Evolutionary conservation across 169 alveolate genomes (phyloP).

Genomic region (Eimeria tenella): DNA sequence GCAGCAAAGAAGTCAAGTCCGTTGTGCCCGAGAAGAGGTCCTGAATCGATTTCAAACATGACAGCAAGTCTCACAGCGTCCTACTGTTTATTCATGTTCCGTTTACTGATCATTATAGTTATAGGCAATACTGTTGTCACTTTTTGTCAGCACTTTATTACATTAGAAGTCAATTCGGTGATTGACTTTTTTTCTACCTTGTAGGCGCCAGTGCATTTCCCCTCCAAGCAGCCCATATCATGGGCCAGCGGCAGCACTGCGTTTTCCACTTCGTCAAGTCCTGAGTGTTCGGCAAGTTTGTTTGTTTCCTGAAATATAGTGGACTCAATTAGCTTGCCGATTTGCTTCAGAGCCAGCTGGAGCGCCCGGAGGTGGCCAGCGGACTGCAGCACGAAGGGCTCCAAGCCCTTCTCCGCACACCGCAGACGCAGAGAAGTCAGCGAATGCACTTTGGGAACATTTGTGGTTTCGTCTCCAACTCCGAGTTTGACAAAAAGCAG

Average conservation of each 20-base stretch:
- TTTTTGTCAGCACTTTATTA: no score
- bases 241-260: slow-evolving; percentile 92
- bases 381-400: slow-evolving; percentile 81
- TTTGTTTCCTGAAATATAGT: not conserved
- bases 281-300: not conserved
- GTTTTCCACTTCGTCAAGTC: slow-evolving; percentile 82
- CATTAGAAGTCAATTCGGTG: not conserved
- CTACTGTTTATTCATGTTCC: no score
- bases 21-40: slow-evolving; percentile 73
- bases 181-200: slow-evolving; percentile 79
- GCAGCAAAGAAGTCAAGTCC: slow-evolving; percentile 69
- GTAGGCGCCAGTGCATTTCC: slow-evolving; percentile 89
- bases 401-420: slow-evolving; percentile 85
- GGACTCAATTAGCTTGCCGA: slow-evolving; percentile 6
- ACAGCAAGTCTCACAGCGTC: no score
- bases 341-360: slow-evolving; percentile 29
- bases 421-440: slow-evolving; percentile 78
- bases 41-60: slow-evolving; percentile 2
- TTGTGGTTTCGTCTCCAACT: slow-evolving; percentile 80
- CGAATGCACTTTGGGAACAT: slow-evolving; percentile 74
- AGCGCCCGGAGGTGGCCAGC: slow-evolving; percentile 77
- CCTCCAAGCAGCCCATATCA: slow-evolving; percentile 89
- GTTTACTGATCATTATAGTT: no score
- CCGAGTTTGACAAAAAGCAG: slow-evolving; percentile 55
- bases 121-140: no score